Base-by-base conservation (phyloP, 1,284 basidiomycete species). In the Inonotus hispidus region DNA sequence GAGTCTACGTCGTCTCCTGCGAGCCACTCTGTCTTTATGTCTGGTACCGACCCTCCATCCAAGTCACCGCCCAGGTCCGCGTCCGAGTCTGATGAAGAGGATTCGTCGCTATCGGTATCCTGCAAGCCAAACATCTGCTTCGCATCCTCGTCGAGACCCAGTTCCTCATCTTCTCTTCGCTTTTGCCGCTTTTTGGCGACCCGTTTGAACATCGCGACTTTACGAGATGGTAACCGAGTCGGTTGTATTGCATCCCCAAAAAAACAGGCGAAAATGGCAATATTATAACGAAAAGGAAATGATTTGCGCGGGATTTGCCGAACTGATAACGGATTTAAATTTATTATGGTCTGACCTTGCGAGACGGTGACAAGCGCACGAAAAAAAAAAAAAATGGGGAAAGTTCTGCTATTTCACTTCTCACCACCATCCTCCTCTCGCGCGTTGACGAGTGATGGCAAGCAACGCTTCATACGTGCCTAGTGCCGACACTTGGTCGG, bases 131-230 rank as follows among this genome's bases (percentile, higher is more conserved):
- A 72, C 39, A 84, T 74, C 61, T 87, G 85, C 68, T 83, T 91
- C 76, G 81, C 78, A 52, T 87, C 85, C 23, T 82, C 83, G 61
- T 92, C 84, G 5, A 92, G 68, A 0, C 87, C 89, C 37, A 87
- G 76, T 58, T 83, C 82, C 69, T 88, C 87, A 64, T 89, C 88
- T 66, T 86, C 77, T 69, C 86, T 79, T 64, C 79, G 80, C 67
- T 82, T 87, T 67, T 79, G 79, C 39, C 81, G 77, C 58, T 87
- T 81, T 71, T 85, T 89, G 66, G 87, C 84, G 8, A 92, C 81
- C 63, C 91, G 82, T 75, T 94, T 93, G 80, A 92, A 95, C 85
- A 95, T 92, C 64, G 66, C 14, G 13, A 52, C 25, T 39, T 39
- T 11, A 39, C n/a, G 11, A 27, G 25, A 2, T 23, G 13, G 19